Evolutionary conservation across 495 filamentous ascomycete genomes (phyloP).

Genomic region (Alectoria sarmentosa): DNA sequence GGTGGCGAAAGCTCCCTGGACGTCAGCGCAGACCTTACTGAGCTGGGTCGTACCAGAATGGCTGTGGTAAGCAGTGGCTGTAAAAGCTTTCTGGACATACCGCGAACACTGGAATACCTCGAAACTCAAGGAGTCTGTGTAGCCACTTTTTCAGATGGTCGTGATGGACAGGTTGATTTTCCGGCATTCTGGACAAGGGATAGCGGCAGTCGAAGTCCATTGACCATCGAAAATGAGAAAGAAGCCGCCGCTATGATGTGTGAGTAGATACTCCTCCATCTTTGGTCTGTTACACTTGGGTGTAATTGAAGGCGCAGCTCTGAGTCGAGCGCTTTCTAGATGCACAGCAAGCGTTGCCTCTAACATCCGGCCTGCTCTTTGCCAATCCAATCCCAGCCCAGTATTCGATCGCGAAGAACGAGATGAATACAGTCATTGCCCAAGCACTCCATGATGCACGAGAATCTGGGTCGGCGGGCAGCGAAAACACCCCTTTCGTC

Average conservation of each 20-base stretch:
- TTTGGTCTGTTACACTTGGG: background rate
- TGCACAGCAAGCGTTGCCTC: slow-evolving; percentile 54
- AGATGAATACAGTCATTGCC: slow-evolving; percentile 69
- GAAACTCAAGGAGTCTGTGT: slow-evolving; percentile 90
- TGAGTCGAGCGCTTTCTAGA: slow-evolving; percentile 35
- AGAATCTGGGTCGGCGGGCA: slow-evolving; percentile 60
- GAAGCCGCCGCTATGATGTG: slow-evolving; percentile 83
- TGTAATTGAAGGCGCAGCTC: background rate
- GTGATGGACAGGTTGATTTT: slow-evolving; percentile 61
- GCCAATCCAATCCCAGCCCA: slow-evolving; percentile 79
- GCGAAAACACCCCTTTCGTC: slow-evolving; percentile 83
- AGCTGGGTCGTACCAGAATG: slow-evolving; percentile 85
- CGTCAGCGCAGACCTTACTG: slow-evolving; percentile 81
- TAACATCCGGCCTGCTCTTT: slow-evolving; percentile 71
- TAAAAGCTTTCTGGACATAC: slow-evolving; percentile 93
- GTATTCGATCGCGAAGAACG: slow-evolving; percentile 56
- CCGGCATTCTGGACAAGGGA: slow-evolving; percentile 88
- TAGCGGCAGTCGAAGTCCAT: slow-evolving; percentile 72
- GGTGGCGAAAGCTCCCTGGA: slow-evolving; percentile 83
- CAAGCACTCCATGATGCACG: slow-evolving; percentile 67
- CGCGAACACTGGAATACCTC: slow-evolving; percentile 83
- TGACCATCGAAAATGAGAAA: slow-evolving; percentile 59
- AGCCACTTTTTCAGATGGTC: slow-evolving; percentile 79
- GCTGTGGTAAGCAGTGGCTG: slow-evolving; percentile 85
- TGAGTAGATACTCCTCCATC: slow-evolving; percentile 34